phyloP scores from a whole-genome alignment of 441 rosid species.

The Macaranga tanarius region DNA sequence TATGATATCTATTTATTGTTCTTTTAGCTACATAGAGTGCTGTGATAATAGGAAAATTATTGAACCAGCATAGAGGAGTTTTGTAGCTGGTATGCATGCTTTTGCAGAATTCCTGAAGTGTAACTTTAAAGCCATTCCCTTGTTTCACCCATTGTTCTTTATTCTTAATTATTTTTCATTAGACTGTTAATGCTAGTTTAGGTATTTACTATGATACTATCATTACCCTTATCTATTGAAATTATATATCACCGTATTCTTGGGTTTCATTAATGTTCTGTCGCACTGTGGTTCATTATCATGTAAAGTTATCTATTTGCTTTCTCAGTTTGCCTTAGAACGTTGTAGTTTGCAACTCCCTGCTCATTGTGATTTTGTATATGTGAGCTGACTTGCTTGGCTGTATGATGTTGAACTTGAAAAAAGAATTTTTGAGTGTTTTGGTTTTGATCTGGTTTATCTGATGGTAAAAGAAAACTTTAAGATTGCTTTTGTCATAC shows the following conservation, averaged over 20 bases:
- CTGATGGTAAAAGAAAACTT: not conserved
- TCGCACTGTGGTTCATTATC: not conserved
- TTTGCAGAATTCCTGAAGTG: constrained; percentile 20
- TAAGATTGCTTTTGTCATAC: no score
- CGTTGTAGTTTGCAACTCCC: not conserved
- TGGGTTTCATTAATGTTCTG: not conserved
- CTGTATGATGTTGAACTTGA: not conserved
- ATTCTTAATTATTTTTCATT: not conserved
- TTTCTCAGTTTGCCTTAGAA: not conserved
- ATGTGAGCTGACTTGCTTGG: not conserved
- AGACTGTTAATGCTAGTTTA: constrained; percentile 3
- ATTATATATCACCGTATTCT: not conserved
- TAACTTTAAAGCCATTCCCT: constrained; percentile 11
- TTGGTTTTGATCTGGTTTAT: not conserved
- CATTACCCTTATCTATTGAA: not conserved
- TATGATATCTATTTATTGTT: constrained; percentile 14
- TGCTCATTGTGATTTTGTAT: not conserved
- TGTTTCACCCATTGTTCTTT: not conserved
- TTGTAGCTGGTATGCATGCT: constrained; percentile 20
- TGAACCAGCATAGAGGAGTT: constrained; percentile 20
- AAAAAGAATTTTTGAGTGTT: not conserved
- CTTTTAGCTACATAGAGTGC: not conserved
- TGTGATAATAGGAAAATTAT: constrained; percentile 8
- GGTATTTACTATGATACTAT: not conserved
- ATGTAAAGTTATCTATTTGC: not conserved